Percentiles rank a stretch among this genome's conserved stretches.
phyloP scores from a whole-genome alignment of 2,329 filamentous ascomycete genomes.

The Penicillium brasilianum region DNA sequence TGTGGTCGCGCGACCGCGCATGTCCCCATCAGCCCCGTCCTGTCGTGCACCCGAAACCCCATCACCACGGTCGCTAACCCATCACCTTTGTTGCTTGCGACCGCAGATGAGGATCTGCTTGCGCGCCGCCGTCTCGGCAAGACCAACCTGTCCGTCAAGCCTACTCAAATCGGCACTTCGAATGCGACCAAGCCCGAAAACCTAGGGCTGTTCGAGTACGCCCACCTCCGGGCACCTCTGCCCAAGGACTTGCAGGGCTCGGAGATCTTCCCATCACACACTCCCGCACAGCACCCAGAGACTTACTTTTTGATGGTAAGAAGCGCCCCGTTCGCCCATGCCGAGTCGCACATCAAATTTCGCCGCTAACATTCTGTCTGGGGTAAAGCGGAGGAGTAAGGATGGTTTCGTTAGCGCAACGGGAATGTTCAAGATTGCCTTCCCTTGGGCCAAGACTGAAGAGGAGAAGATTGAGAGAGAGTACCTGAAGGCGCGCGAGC shows the following conservation, averaged over 20 bases:
- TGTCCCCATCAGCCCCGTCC: slow-evolving; percentile 3
- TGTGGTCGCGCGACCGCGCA: slow-evolving; percentile 27
- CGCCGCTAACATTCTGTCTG: slow-evolving; percentile 1
- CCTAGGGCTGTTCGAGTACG: slow-evolving; percentile 90
- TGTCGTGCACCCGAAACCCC: slow-evolving; percentile 14
- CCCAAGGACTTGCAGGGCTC: slow-evolving; percentile 86
- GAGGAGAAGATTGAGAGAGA: slow-evolving; percentile 66
- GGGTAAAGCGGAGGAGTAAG: slow-evolving; percentile 62
- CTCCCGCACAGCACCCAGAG: slow-evolving; percentile 68
- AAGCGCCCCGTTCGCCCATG: background rate
- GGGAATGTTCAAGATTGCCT: slow-evolving; percentile 73
- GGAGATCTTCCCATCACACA: slow-evolving; percentile 84
- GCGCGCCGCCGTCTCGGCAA: slow-evolving; percentile 86
- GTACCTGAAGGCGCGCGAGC: slow-evolving; percentile 80
- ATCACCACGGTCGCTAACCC: slow-evolving; percentile 25
- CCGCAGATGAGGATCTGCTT: slow-evolving; percentile 73
- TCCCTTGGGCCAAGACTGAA: slow-evolving; percentile 65
- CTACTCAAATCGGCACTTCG: slow-evolving; percentile 71
- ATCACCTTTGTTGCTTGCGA: slow-evolving; percentile 9
- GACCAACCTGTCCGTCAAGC: slow-evolving; percentile 85
- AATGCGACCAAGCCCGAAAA: slow-evolving; percentile 75
- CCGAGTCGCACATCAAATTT: background rate
- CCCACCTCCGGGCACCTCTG: slow-evolving; percentile 88
- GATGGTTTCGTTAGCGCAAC: slow-evolving; percentile 70
- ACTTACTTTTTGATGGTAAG: slow-evolving; percentile 93